Evolutionary conservation across 371 early-diverging fungal species (phyloP), one percentile per base, ranked within the genome.

Genomic region (Mortierella sp.): DNA sequence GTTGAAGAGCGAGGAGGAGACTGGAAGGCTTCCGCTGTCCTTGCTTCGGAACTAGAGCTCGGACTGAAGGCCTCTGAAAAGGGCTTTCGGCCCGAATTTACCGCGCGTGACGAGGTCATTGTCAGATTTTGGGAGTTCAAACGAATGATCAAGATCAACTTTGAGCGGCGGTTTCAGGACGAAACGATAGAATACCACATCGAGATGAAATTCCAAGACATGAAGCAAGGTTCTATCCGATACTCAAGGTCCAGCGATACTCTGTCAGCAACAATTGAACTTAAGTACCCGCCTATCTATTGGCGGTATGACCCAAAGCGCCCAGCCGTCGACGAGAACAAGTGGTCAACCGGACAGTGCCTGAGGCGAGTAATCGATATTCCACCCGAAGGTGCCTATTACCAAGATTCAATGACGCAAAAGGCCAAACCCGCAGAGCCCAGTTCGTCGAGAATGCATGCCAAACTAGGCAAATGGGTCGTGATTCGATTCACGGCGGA

Each of bases 331-430:
- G 62, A 61, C 28, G 64, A 58, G 23, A 26, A 29, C 45, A 37
- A 48, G 37, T 72, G 74, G 70, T 62, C 64, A 0, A 28, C 48
- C 3, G 50, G 57, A 16, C 21, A 60, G 2, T 60, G 67, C 43
- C n/a, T 73, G 25, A 65, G 80, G 7, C 80, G 80, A 11, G 70
- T 66, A 0, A 66, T 79, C 7, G 74, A 79, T 18, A 70, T 79
- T 18, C 64, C 66, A 1, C 58, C 30, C 9, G 74, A 66, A 15
- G 64, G 55, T 0, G 25, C 57, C 0, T 45, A 18, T 12, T 60
- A 60, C 37, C 18, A 37, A 37, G 21, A 51, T 48, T 26, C n/a
- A n/a, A 21, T 46, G 7, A 9, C n/a, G n/a, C n/a, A n/a, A 9
- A 37, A 37, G 37, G 37, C 37, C 37, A 37, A 37, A 37, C 64